Conservation (phyloP, 1,139 yeast genomes). For the Taphrina flavorubra region DNA sequence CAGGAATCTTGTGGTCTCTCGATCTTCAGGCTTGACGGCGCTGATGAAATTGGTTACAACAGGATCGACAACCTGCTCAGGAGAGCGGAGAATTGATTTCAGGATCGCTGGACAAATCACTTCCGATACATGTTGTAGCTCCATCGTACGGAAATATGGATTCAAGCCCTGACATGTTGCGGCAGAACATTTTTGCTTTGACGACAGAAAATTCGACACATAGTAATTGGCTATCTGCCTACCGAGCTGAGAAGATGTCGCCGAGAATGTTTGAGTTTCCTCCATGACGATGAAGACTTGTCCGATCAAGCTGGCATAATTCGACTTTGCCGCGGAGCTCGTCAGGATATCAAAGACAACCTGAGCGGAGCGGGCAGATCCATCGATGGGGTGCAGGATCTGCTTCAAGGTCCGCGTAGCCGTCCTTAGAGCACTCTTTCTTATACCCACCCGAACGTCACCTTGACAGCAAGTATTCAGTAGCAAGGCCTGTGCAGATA, state of each 20-base stretch:
- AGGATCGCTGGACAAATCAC: constrained; percentile 67
- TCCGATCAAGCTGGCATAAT: constrained; percentile 19
- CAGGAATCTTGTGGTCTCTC: constrained; percentile 55
- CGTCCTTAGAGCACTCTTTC: constrained; percentile 10
- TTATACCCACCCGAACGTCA: constrained; percentile 12
- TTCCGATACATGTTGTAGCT: constrained; percentile 54
- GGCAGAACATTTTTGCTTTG: constrained; percentile 5
- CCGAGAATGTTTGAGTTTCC: not conserved
- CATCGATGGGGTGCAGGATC: not conserved
- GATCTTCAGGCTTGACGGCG: constrained; percentile 51
- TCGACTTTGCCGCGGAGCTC: not conserved
- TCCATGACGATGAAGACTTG: not conserved
- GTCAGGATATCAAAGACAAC: not conserved
- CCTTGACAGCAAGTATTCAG: constrained; percentile 21
- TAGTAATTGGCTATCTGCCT: constrained; percentile 4
- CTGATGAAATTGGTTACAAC: constrained; percentile 60
- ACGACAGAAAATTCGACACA: constrained; percentile 11
- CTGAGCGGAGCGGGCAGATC: not conserved
- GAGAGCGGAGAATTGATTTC: constrained; percentile 78
- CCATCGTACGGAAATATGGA: constrained; percentile 7
- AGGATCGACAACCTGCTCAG: constrained; percentile 69
- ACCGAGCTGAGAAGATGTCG: not conserved
- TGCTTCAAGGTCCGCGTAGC: not conserved
- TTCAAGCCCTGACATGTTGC: constrained; percentile 21
- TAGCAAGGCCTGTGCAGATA: constrained; percentile 20